These are phyloP conservation scores for Neoconidiobolus thromboides DNA, from an alignment of 371 early-diverging fungal species.

Conservation along the genomic window DNA sequence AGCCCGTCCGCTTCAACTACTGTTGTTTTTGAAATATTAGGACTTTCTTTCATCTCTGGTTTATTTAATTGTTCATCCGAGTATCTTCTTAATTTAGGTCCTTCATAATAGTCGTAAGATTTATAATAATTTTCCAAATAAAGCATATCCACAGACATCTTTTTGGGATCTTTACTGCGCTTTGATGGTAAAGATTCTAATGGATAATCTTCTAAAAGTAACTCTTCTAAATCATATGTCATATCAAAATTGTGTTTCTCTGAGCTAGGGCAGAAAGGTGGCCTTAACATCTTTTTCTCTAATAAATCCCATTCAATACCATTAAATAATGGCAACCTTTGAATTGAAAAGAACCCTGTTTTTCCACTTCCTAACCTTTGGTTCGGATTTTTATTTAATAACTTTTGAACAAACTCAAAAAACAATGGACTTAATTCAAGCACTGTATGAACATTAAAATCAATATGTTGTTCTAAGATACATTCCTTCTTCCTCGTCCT, in stretches of 20 bases:
- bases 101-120: conserved; percentile 8
- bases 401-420: too few species aligned
- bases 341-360: conserved; percentile 9
- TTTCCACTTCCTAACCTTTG: conserved; percentile 9
- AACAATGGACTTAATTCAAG: neutral
- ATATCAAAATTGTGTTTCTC: conserved; percentile 82
- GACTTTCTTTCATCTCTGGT: too few species aligned
- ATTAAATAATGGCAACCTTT: conserved; percentile 12
- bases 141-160: conserved; percentile 13
- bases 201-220: conserved; percentile 81
- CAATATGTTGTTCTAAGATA: neutral
- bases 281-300: conserved; percentile 15
- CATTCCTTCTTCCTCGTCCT: neutral
- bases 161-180: conserved; percentile 7
- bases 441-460: neutral
- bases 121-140: conserved; percentile 13
- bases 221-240: conserved; percentile 85
- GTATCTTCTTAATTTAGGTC: too few species aligned
- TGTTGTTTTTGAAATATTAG: too few species aligned
- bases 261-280: conserved; percentile 19
- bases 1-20: too few species aligned
- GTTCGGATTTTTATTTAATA: conserved; percentile 4
- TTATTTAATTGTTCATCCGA: too few species aligned
- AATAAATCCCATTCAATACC: conserved; percentile 16
- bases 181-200: conserved; percentile 26